A percentile compares a stretch with the other conserved stretches of the same genome.
Evolutionary conservation across 176 grass and related monocot genomes (phyloP).

Genomic region (Aegilops bicornis): DNA sequence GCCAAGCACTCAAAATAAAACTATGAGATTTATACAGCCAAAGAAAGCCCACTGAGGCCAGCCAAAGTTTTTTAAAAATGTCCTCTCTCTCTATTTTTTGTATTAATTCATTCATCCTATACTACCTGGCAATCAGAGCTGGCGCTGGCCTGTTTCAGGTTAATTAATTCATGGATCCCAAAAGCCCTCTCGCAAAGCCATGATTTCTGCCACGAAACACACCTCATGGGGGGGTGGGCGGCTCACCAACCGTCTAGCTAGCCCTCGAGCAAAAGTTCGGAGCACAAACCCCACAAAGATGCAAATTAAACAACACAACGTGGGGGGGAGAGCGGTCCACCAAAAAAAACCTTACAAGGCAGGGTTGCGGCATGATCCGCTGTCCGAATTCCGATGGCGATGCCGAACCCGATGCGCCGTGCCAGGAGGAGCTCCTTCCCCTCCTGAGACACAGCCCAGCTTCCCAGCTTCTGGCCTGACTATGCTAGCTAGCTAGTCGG

Average conservation of each 20-base stretch:
- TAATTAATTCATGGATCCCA: conserved; percentile 31
- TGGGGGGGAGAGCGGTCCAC: conserved; percentile 39
- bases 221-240: conserved; percentile 28
- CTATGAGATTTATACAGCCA: conserved; percentile 37
- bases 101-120: conserved; percentile 3
- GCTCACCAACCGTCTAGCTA: conserved; percentile 54
- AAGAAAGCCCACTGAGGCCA: conserved; percentile 1
- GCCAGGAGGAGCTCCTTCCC: conserved; percentile 42
- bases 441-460: conserved; percentile 28
- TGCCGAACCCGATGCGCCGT: conserved; percentile 19
- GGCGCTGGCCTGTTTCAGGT: conserved; percentile 25
- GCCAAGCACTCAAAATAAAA: neutral
- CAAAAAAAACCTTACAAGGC: conserved; percentile 71
- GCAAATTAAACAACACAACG: conserved; percentile 11
- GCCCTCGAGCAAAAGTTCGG: conserved; percentile 29
- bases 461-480: conserved; percentile 32
- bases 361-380: conserved; percentile 51
- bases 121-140: conserved; percentile 55
- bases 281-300: conserved; percentile 9
- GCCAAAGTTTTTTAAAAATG: neutral
- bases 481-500: conserved; percentile 27
- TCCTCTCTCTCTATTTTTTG: neutral
- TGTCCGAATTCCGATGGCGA: conserved; percentile 40
- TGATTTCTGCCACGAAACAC: conserved; percentile 49
- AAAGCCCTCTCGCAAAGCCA: conserved; percentile 23